Base-by-base conservation (phyloP, 805 yeast genomes). In the Grigorovia transvaalensis region DNA sequence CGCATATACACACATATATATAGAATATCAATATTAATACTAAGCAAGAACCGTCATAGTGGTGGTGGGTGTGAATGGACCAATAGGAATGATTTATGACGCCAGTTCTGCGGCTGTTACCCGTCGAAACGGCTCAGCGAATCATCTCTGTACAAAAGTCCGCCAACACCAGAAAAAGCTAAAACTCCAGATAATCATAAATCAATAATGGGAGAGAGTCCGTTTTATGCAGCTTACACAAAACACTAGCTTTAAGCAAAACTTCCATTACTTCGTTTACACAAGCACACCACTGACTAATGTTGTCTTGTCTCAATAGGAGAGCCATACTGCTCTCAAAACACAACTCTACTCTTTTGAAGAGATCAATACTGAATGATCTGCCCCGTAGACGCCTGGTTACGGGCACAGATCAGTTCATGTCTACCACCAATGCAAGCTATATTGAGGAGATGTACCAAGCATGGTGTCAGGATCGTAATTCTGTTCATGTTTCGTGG, bases 401-500 rank as follows among this genome's bases (percentile, higher is more conserved):
- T 17, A 49, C 51, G 5, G 51, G 64, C 45, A 50, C 62, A 9
- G 99, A 93, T 72, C 77, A 81, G 44, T 93, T 93, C 70, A 72
- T 90, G 59, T 86, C 85, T 59, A 80, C 93, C 54, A 81, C 82
- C 67, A 87, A 87, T 70, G 93, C 96, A 56, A 82, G 82, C 63
- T 93, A 93, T 71, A 86, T 93, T 62, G 99, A 93, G 71, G 97
- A 93, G 74, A 93, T 93, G 99, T 93, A 89, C 71, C 81, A 81
- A 57, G 90, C 96, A 49, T 93, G 98, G 98, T 78, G 81, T 64
- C 70, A 80, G 57, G 99, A 93, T 68, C 99, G 98, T 33, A 56
- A 74, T 45, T 81, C 91, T 51, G 99, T 93, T 45, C 99, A 93
- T 70, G 84, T 82, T 44, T 90, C 97, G 23, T 93, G 99, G 99